phyloP scores from a whole-genome alignment of 2,329 filamentous ascomycete species.

The Fusarium sulawesiense region DNA sequence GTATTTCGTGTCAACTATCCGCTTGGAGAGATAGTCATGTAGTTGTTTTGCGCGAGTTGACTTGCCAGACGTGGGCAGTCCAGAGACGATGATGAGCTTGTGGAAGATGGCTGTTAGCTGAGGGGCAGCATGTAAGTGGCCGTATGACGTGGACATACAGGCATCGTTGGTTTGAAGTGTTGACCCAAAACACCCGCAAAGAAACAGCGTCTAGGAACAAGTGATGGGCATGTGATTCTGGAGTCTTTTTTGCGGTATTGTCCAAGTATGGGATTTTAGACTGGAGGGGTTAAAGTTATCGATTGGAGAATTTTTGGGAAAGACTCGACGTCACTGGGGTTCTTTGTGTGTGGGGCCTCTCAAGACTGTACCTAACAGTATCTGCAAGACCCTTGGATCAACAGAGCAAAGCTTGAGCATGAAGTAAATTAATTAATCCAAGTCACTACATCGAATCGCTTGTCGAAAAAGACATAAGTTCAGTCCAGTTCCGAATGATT shows the following conservation, averaged over 20 bases:
- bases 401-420: not conserved
- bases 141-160: constrained; percentile 29
- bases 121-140: constrained; percentile 10
- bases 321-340: constrained; percentile 29
- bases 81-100: constrained; percentile 75
- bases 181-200: not conserved
- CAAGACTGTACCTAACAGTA: not conserved
- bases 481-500: not conserved
- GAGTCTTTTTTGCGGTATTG: not conserved
- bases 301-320: constrained; percentile 26
- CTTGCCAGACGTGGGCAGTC: constrained; percentile 76
- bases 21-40: constrained; percentile 69
- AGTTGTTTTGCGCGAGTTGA: constrained; percentile 75
- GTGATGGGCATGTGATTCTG: not conserved
- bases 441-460: not conserved
- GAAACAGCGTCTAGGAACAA: not conserved
- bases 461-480: not conserved
- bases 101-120: constrained; percentile 13
- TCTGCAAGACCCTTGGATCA: constrained; percentile 9
- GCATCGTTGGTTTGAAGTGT: constrained; percentile 32
- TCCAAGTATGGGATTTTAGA: not conserved
- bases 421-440: not conserved
- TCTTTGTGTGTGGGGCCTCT: constrained; percentile 13
- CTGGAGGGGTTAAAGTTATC: constrained; percentile 7
- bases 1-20: constrained; percentile 65